These are phyloP conservation scores for Solanum sitiens DNA, from an alignment of 257 asterid genomes.

Conservation along the genomic window DNA sequence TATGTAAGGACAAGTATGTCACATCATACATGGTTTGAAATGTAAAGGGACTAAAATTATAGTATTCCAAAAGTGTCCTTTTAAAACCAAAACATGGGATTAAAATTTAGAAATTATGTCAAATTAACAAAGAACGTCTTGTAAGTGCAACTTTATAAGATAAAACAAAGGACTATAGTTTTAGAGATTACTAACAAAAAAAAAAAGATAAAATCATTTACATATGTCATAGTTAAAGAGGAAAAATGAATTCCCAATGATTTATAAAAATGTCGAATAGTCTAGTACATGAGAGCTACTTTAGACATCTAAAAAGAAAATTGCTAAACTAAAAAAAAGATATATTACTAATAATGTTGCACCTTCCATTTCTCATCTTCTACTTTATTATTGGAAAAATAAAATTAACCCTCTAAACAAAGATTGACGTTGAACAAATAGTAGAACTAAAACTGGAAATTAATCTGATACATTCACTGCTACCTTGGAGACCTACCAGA, in stretches of 20 bases:
- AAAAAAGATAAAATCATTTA: neutral
- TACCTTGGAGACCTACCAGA: slow-evolving; percentile 59
- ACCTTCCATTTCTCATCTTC: slow-evolving; percentile 9
- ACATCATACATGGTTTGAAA: neutral
- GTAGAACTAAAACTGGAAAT: neutral
- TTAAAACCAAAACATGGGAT: neutral
- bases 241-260: neutral
- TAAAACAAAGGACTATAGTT: neutral
- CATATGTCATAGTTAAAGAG: too few species aligned
- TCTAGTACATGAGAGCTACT: neutral
- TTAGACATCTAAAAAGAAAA: neutral
- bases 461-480: neutral
- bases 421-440: slow-evolving; percentile 16
- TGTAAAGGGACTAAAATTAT: neutral
- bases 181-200: neutral
- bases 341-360: neutral
- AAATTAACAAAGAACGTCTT: neutral
- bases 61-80: neutral
- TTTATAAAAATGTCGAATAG: neutral
- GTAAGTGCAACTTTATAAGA: neutral
- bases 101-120: neutral
- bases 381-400: slow-evolving; percentile 30
- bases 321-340: neutral
- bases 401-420: slow-evolving; percentile 9
- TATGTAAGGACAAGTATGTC: neutral